Percentiles rank a stretch among this genome's conserved stretches.
Conservation (phyloP, 495 filamentous ascomycete genomes). For the Penicillium cinerascens region DNA sequence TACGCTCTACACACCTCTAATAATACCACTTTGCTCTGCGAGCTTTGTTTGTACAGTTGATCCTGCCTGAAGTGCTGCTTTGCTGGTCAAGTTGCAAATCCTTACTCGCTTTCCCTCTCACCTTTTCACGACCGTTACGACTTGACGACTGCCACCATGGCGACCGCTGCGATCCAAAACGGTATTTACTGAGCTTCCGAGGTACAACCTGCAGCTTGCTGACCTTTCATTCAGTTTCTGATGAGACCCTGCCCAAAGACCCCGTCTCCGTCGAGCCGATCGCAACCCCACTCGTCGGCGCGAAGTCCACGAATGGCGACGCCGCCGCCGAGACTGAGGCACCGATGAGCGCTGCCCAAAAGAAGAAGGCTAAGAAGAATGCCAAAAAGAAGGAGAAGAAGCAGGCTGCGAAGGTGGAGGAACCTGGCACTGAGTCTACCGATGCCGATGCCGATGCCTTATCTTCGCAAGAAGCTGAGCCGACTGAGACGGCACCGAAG, state of each 20-base stretch:
- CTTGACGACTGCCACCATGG: slow-evolving; percentile 18
- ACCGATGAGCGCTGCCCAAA: slow-evolving; percentile 9
- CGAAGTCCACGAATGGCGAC: slow-evolving; percentile 11
- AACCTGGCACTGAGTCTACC: neutral
- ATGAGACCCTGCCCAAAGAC: slow-evolving; percentile 22
- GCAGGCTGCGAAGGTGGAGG: neutral
- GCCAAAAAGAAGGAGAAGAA: slow-evolving; percentile 19
- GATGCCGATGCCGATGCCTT: neutral
- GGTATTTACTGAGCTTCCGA: slow-evolving; percentile 6
- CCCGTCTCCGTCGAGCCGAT: slow-evolving; percentile 13
- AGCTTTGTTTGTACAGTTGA: slow-evolving; percentile 22
- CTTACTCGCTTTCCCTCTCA: slow-evolving; percentile 7
- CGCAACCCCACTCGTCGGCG: slow-evolving; percentile 13
- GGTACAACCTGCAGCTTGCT: neutral
- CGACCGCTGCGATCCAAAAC: slow-evolving; percentile 23
- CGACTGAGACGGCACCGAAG: neutral
- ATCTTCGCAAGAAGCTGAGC: neutral
- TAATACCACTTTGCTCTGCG: slow-evolving; percentile 12
- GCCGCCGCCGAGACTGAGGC: neutral
- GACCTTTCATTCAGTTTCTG: slow-evolving; percentile 8
- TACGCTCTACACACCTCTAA: slow-evolving; percentile 2
- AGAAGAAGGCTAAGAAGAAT: slow-evolving; percentile 20
- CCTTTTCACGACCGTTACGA: slow-evolving; percentile 24
- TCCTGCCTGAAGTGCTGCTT: slow-evolving; percentile 21
- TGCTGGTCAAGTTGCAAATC: slow-evolving; percentile 28